Base-by-base conservation (phyloP, 169 alveolate species). In the Plasmodium yoelii region DNA sequence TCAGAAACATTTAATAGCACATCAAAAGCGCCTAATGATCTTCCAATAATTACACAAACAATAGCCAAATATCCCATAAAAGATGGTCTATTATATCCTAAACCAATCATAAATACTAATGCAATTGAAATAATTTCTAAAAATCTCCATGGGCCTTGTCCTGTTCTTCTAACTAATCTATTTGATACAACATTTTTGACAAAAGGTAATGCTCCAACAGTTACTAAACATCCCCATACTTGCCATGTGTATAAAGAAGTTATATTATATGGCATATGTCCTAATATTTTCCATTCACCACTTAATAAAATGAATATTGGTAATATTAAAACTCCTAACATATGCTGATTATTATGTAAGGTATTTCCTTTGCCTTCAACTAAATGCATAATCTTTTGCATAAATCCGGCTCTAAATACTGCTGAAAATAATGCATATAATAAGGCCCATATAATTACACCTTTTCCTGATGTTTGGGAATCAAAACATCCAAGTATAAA, bases 121-220 rank as follows among this genome's bases (percentile, higher is more conserved):
- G 94, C 94, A 26, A 97, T 97, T 4, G 98, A 94, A 57, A 97
- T 47, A 44, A 97, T 94, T 91, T 97, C 98, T 24, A 96, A 94
- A 82, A 94, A 93, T 56, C 98, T 93, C 98, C 98, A 97, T 65
- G 98, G 98, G 55, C 97, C 98, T 77, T 97, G 98, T n/a, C 98
- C 98, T 10, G 98, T 96, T 64, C 96, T 93, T 68, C 98, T 94
- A 88, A 97, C 96, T 6, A 97, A 92, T 34, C 98, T 94, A 87
- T 97, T 97, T 42, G 98, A 95, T 26, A 97, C 96, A 18, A 96
- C 96, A 93, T 97, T 97, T 92, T 97, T 97, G 64, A 96, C 84
- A 88, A 97, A 96, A 2, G 98, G 98, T 22, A 97, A 92, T 12
- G 98, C 94, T 15, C 98, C 98, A 47, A 95, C 98, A 10, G 98